Percentiles rank a stretch among this genome's conserved stretches.
These are phyloP conservation scores for Heterobasidion irregulare DNA, from an alignment of 1,284 basidiomycete genomes.

Conservation along the genomic window DNA sequence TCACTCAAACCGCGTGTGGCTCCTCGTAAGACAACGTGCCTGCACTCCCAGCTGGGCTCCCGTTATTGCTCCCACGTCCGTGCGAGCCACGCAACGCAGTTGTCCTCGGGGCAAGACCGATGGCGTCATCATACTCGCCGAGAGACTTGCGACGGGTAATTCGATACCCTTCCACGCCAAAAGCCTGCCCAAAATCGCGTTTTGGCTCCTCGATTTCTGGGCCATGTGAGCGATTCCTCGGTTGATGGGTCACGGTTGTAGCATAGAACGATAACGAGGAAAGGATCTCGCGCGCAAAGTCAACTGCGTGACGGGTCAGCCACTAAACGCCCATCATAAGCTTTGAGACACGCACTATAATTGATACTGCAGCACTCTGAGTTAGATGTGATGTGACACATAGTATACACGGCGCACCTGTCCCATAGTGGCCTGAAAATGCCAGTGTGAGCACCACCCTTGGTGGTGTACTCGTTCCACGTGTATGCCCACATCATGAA, in stretches of 20 bases:
- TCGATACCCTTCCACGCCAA: slow-evolving; percentile 27
- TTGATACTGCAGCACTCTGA: slow-evolving; percentile 43
- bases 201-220: slow-evolving; percentile 24
- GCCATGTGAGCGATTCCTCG: slow-evolving; percentile 32
- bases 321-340: background rate
- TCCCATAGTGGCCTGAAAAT: slow-evolving; percentile 67
- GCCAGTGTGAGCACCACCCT: slow-evolving; percentile 31
- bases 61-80: background rate
- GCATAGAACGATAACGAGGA: slow-evolving; percentile 57
- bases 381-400: background rate
- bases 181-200: slow-evolving; percentile 41
- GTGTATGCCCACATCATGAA: slow-evolving; percentile 81
- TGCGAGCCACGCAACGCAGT: background rate
- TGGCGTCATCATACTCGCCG: background rate
- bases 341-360: slow-evolving; percentile 35
- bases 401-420: slow-evolving; percentile 16
- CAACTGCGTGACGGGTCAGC: slow-evolving; percentile 27
- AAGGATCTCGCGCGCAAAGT: slow-evolving; percentile 59
- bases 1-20: too few relatives aligned
- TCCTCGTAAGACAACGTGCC: too few relatives aligned
- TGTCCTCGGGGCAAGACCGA: slow-evolving; percentile 5
- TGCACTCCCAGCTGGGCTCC: too few relatives aligned
- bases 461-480: slow-evolving; percentile 51
- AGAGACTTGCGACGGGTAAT: background rate
- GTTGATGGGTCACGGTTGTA: slow-evolving; percentile 31